phyloP scores from a whole-genome alignment of 2,329 filamentous ascomycete genomes.

The Chaetomium olivaceum region DNA sequence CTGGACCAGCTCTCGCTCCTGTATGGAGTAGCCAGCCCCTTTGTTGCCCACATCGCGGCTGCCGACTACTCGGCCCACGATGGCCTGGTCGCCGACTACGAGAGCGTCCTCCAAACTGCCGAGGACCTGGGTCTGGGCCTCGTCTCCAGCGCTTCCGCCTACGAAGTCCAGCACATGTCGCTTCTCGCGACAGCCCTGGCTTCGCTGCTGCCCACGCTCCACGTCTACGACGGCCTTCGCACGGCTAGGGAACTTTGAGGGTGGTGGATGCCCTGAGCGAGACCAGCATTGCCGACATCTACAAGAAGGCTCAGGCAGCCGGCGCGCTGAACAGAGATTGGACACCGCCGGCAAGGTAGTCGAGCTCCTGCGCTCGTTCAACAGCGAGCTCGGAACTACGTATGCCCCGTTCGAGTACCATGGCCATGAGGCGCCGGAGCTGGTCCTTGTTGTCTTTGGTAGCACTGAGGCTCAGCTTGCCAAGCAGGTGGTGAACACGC shows the following conservation, averaged over 20 bases:
- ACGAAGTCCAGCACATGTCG: slow-evolving; percentile 91
- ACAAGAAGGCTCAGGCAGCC: slow-evolving; percentile 62
- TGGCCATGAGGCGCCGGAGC: slow-evolving; percentile 76
- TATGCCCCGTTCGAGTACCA: slow-evolving; percentile 94
- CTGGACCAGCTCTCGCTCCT: slow-evolving; percentile 90
- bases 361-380: slow-evolving; percentile 72
- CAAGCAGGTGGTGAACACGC: slow-evolving; percentile 72
- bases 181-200: slow-evolving; percentile 73
- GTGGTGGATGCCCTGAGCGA: slow-evolving; percentile 71
- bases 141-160: slow-evolving; percentile 79
- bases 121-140: slow-evolving; percentile 90
- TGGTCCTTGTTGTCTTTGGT: slow-evolving; percentile 88
- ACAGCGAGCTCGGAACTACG: slow-evolving; percentile 87
- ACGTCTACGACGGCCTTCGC: slow-evolving; percentile 76
- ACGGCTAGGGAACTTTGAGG: slow-evolving; percentile 71
- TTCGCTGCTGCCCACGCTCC: slow-evolving; percentile 70
- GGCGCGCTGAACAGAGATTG: slow-evolving; percentile 64
- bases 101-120: slow-evolving; percentile 72
- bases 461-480: slow-evolving; percentile 86
- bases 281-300: slow-evolving; percentile 62
- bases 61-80: slow-evolving; percentile 73
- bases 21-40: slow-evolving; percentile 88
- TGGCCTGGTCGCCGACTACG: slow-evolving; percentile 85
- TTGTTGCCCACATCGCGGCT: slow-evolving; percentile 89
- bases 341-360: slow-evolving; percentile 70